Conservation (phyloP, 2,329 filamentous ascomycete species). For the Pseudogymnoascus sp. region DNA sequence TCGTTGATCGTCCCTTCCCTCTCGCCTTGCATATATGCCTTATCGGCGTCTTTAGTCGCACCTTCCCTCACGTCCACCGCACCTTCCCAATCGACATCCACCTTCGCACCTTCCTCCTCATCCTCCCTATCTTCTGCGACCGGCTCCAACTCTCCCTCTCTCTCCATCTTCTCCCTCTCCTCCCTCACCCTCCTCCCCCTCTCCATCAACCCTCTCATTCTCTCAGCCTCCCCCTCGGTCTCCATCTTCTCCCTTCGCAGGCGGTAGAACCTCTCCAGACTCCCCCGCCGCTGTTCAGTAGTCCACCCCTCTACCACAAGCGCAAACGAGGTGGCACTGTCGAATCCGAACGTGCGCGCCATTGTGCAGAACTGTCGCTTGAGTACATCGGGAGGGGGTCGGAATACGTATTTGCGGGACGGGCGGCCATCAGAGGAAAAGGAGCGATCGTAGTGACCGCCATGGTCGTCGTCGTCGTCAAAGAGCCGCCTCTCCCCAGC, state of each 20-base stretch:
- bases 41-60: not conserved
- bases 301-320: slow-evolving; percentile 87
- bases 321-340: slow-evolving; percentile 74
- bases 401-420: slow-evolving; percentile 31
- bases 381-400: slow-evolving; percentile 66
- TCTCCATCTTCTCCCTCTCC: not conserved
- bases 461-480: slow-evolving; percentile 38
- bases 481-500: slow-evolving; percentile 22
- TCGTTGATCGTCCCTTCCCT: not conserved
- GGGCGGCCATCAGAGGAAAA: slow-evolving; percentile 17
- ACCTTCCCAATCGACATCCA: slow-evolving; percentile 2
- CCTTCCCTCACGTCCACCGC: not conserved
- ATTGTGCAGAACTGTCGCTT: slow-evolving; percentile 85
- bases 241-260: slow-evolving; percentile 37
- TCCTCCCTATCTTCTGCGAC: not conserved
- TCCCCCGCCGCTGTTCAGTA: slow-evolving; percentile 70
- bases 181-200: not conserved
- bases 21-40: not conserved
- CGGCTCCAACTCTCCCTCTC: not conserved
- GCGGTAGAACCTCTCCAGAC: slow-evolving; percentile 73
- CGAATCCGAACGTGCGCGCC: slow-evolving; percentile 72
- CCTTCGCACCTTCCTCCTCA: not conserved
- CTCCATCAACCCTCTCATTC: not conserved
- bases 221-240: not conserved
- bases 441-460: slow-evolving; percentile 28